Conservation (phyloP, 306 rosid genomes). For the Corylus heterophylla region DNA sequence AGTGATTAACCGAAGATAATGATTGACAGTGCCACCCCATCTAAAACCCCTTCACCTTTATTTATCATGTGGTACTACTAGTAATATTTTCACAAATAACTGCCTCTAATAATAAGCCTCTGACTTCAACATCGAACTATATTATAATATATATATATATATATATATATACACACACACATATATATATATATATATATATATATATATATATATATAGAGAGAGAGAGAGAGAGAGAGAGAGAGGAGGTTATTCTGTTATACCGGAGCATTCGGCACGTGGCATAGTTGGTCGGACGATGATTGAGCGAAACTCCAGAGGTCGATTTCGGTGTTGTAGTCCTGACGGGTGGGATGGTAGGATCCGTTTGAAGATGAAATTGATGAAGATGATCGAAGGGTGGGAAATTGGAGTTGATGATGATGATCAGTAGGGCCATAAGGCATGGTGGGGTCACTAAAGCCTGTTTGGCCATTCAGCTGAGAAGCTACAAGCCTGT, state of each 20-base stretch:
- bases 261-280: conserved; percentile 38
- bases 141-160: background rate
- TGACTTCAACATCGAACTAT: conserved; percentile 15
- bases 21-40: conserved; percentile 65
- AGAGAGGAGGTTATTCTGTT: background rate
- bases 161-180: background rate
- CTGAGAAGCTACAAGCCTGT: conserved; percentile 83
- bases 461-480: conserved; percentile 66
- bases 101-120: conserved; percentile 22
- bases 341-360: conserved; percentile 40
- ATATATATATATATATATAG: background rate
- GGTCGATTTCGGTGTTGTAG: conserved; percentile 60
- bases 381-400: conserved; percentile 55
- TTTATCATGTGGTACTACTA: conserved; percentile 4
- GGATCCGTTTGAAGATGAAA: conserved; percentile 41
- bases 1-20: conserved; percentile 58
- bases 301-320: conserved; percentile 67
- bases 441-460: conserved; percentile 44
- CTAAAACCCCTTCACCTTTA: conserved; percentile 36
- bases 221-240: no score
- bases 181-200: background rate
- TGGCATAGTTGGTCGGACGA: conserved; percentile 66
- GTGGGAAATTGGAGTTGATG: conserved; percentile 50
- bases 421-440: conserved; percentile 28
- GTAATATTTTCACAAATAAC: conserved; percentile 11